Evolutionary conservation across 305 asterid genomes (phyloP), one percentile per base, ranked within the genome.

Genomic region (Solanum hybrid): DNA sequence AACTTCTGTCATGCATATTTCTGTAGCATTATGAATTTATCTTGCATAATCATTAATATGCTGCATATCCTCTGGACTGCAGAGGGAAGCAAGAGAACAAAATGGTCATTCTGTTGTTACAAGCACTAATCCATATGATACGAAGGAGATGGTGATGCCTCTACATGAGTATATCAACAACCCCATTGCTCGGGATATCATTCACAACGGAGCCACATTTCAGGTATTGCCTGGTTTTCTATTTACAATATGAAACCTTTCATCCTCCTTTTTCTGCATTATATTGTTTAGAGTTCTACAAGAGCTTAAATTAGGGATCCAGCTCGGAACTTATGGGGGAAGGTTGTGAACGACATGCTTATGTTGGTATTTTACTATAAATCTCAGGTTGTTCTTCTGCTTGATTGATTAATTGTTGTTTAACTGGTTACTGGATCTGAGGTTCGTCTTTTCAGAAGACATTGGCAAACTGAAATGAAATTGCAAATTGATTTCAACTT

Each of bases 121-220:
- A 76, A 84, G 95, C n/a, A 88, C 91, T 84, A 93, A 95, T 92
- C 92, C 99, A 3, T 97, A 96, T 89, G 94, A 95, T 92, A 94
- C 91, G 95, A 95, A 91, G 90, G 97, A 94, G 88, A 80, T 94
- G 32, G 92, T 94, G 92, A 97, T 97, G 95, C 99, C 99, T 88
- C 93, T 97, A 86, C 98, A 90, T 51, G 92, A 96, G 82, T 97
- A 94, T 94, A 96, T 97, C 75, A 91, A 95, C 89, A 93, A 95
- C 91, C 98, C 99, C 79, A 93, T 94, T 88, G 96, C 98, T 88
- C 93, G 34, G 91, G 99, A 97, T 40, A 92, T 97, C 91, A 90
- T 97, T 91, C 98, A 96, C 91, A 96, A 97, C 82, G 99, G 99
- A 86, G 99, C 99, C 89, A 96, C 98, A 88, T 97, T 95, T 90